Base-by-base conservation (phyloP, 2,329 filamentous ascomycete genomes). In the Xylaria digitata region DNA sequence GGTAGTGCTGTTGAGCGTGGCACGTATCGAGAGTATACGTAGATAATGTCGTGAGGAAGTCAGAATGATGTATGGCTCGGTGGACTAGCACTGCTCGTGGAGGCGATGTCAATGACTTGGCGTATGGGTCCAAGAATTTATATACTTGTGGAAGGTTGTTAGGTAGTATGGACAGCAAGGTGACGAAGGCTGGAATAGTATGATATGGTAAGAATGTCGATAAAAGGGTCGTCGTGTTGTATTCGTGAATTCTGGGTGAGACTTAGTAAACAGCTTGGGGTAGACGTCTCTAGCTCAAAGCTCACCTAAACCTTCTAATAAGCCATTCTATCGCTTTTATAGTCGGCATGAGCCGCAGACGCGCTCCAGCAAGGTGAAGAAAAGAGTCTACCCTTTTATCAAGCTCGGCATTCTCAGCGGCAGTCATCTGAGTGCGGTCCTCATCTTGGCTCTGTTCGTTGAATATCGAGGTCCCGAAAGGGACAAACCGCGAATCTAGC, bases 311-410 rank as follows among this genome's bases (percentile, higher is more conserved):
- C 75, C 95, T 87, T 75, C 96, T 86, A 61, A 99, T 87, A 53
- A 99, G 86, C 96, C 96, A 99, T 82, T 99, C 96, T 43, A 98
- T 85, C 17, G 94, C 90, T 80, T 96, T 97, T 61, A 97, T 88
- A 0, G 93, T 93, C 46, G 96, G 95, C 82, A 91, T 94, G 37
- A 99, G 84, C 70, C 95, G 85, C 71, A 99, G 78, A 46, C 91
- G 87, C 30, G 90, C 89, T 23, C 92, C 91, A 11, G 92, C 89
- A 15, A 98, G 84, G 37, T 90, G 91, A 71, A 99, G 83, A 77
- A 98, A 99, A 15, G 88, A 87, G 73, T 96, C 92, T 63, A 98
- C 81, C 63, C 90, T 90, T 56, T 83, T 84, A 78, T 97, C 89
- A 63, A 99, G 83, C 76, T 94, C 91, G 71, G 88, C 85, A 81